A percentile compares a stretch with the other conserved stretches of the same genome.
These are phyloP conservation scores for Aspergillus niger DNA, from an alignment of 2,329 filamentous ascomycete genomes.

Conservation along the genomic window DNA sequence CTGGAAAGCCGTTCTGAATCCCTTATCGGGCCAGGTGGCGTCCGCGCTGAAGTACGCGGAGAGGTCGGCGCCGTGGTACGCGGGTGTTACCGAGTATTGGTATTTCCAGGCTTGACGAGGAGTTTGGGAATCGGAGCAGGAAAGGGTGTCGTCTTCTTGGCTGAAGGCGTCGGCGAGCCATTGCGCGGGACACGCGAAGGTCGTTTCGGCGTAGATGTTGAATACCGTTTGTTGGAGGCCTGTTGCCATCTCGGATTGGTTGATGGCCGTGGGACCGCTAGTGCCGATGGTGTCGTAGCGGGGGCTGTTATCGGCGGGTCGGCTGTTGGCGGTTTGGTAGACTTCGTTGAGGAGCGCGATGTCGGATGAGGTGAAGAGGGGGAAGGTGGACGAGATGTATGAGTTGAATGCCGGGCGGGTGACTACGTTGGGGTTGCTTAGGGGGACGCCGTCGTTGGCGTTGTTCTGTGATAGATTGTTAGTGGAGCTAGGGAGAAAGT, in stretches of 20 bases:
- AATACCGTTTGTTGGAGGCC: constrained; percentile 56
- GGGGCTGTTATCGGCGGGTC: constrained; percentile 25
- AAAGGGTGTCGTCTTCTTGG: constrained; percentile 10
- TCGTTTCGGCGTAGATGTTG: constrained; percentile 58
- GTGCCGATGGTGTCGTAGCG: constrained; percentile 44
- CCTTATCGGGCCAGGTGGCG: constrained; percentile 22
- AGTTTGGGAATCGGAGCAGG: neutral
- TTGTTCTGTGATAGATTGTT: constrained; percentile 41
- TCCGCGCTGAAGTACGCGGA: constrained; percentile 36
- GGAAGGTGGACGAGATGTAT: constrained; percentile 46
- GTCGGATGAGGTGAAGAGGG: constrained; percentile 29
- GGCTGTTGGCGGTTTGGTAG: constrained; percentile 38
- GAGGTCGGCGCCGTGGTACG: constrained; percentile 68
- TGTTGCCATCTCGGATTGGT: constrained; percentile 51
- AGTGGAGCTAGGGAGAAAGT: neutral
- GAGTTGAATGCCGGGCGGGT: constrained; percentile 43
- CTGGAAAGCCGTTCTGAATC: constrained; percentile 44
- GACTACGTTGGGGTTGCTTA: constrained; percentile 49
- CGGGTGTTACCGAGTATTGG: constrained; percentile 66
- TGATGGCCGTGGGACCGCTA: constrained; percentile 50
- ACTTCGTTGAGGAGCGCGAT: constrained; percentile 37
- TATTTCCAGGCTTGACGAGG: constrained; percentile 48
- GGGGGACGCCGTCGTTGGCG: constrained; percentile 53
- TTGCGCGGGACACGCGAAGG: constrained; percentile 59
- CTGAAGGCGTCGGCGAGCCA: constrained; percentile 56